Evolutionary conservation across 78 protist genomes (phyloP).

Genomic region (Dictyostelium discoideum): dicty_2.7 NC_007090.3:4020001-4020500

Average conservation of each 20-base stretch:
- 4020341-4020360: too few species aligned
- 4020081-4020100: not conserved
- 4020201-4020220: not conserved
- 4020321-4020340: not conserved
- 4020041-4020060: not conserved
- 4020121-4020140: not conserved
- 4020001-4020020: conserved; percentile 43
- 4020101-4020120: not conserved
- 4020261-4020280: not conserved
- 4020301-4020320: not conserved
- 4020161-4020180: not conserved
- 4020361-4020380: not conserved
- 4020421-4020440: not conserved
- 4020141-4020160: not conserved
- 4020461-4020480: conserved; percentile 11
- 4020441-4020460: not conserved
- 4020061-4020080: not conserved
- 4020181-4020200: not conserved
- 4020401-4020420: not conserved
- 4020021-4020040: conserved; percentile 47
- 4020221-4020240: conserved; percentile 1
- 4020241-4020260: not conserved
- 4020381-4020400: not conserved
- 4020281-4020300: not conserved
- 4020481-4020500: conserved; percentile 60